phyloP scores from a whole-genome alignment of 2,329 filamentous ascomycete species.

The Verticillium tricorpus region DNA sequence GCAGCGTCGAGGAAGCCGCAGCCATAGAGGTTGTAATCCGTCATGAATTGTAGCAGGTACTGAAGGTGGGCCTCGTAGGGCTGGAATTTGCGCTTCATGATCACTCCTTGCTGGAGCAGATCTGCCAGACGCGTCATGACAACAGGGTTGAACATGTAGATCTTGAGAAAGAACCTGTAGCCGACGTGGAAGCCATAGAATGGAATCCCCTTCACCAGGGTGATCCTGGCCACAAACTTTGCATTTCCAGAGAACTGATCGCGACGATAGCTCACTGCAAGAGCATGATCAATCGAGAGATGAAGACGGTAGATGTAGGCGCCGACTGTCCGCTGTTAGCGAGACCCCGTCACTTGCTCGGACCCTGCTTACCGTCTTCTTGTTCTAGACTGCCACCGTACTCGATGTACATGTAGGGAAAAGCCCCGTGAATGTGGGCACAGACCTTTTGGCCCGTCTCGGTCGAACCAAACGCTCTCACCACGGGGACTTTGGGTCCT shows the following conservation, averaged over 20 bases:
- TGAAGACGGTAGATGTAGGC: slow-evolving; percentile 75
- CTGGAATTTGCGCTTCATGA: slow-evolving; percentile 80
- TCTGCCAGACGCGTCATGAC: slow-evolving; percentile 86
- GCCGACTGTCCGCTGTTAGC: slow-evolving; percentile 50
- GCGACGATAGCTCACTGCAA: slow-evolving; percentile 78
- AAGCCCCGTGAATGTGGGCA: slow-evolving; percentile 90
- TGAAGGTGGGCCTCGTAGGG: slow-evolving; percentile 93
- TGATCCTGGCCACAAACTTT: slow-evolving; percentile 82
- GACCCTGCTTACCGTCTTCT: slow-evolving; percentile 57
- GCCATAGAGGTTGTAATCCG: slow-evolving; percentile 94
- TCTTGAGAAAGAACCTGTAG: slow-evolving; percentile 85
- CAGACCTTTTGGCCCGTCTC: slow-evolving; percentile 95
- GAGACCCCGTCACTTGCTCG: neutral
- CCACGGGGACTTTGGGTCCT: slow-evolving; percentile 73
- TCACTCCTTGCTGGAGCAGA: slow-evolving; percentile 78
- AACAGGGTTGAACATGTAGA: slow-evolving; percentile 85
- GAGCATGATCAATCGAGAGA: slow-evolving; percentile 82
- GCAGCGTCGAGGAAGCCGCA: slow-evolving; percentile 78
- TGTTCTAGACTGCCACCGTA: slow-evolving; percentile 66
- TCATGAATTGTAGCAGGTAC: slow-evolving; percentile 95
- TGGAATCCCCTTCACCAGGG: slow-evolving; percentile 84
- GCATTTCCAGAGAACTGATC: slow-evolving; percentile 64
- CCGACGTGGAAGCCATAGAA: slow-evolving; percentile 97
- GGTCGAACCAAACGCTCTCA: slow-evolving; percentile 87
- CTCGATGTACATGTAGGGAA: slow-evolving; percentile 92